Evolutionary conservation across 108 stramenopile genomes (phyloP).

Genomic region (Conticribra guillardii): DNA sequence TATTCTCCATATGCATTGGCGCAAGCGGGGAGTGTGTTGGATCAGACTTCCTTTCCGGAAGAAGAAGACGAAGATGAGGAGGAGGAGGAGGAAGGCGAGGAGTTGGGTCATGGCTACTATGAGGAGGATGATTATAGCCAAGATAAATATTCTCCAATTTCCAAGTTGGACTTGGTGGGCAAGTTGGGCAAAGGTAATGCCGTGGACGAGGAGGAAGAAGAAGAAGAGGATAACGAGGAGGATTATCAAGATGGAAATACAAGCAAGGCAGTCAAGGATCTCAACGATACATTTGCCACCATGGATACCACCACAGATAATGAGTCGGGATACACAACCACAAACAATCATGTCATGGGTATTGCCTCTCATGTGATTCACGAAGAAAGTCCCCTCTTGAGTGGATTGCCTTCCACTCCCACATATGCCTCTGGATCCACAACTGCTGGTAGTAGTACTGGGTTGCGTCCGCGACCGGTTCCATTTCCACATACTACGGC

Average conservation of each 20-base stretch:
- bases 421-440: not conserved
- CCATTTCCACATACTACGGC: not conserved
- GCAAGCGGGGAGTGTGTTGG: slow-evolving; percentile 45
- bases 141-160: slow-evolving; percentile 29
- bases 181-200: slow-evolving; percentile 35
- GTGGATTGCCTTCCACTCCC: not conserved
- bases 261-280: not conserved
- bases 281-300: not conserved
- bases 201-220: not conserved
- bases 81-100: slow-evolving; percentile 1
- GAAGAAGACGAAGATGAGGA: slow-evolving; percentile 5
- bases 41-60: slow-evolving; percentile 48
- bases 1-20: slow-evolving; percentile 1
- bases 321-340: slow-evolving; percentile 1
- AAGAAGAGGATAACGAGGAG: not conserved
- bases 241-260: not conserved
- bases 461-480: not conserved
- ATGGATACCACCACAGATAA: slow-evolving; percentile 23
- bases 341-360: not conserved
- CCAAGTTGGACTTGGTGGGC: slow-evolving; percentile 34
- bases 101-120: slow-evolving; percentile 43
- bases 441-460: not conserved
- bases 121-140: slow-evolving; percentile 29
- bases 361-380: slow-evolving; percentile 22
- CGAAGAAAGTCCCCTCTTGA: not conserved